These are phyloP conservation scores for Termitomyces sp. DNA, from an alignment of 768 basidiomycete genomes.

Conservation along the genomic window DNA sequence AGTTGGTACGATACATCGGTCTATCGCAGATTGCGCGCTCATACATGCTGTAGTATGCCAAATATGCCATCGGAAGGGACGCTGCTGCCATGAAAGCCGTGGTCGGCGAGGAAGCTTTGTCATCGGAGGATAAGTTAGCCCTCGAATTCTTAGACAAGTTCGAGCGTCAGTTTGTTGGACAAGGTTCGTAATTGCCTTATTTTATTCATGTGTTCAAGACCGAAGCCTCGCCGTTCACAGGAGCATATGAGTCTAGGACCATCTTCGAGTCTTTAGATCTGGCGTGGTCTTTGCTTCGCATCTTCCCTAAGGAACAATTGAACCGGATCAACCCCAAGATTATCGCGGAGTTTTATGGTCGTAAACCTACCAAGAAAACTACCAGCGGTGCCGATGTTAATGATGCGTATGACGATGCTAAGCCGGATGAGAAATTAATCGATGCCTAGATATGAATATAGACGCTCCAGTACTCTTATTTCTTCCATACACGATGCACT, in stretches of 20 bases:
- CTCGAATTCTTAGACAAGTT: conserved; percentile 98
- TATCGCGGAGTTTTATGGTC: conserved; percentile 87
- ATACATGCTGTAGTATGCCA: conserved; percentile 68
- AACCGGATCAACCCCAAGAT: conserved; percentile 98
- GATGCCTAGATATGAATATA: conserved; percentile 46
- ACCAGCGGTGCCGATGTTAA: conserved; percentile 45
- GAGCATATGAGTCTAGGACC: conserved; percentile 90
- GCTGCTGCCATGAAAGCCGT: conserved; percentile 99
- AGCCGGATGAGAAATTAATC: conserved; percentile 52
- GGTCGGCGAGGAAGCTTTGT: conserved; percentile 96
- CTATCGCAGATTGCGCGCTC: neutral
- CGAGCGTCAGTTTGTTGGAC: conserved; percentile 95
- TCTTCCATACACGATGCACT: conserved; percentile 9
- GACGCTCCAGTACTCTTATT: conserved; percentile 9
- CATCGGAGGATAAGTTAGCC: conserved; percentile 92
- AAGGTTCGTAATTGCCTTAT: conserved; percentile 53
- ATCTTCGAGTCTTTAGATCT: conserved; percentile 97
- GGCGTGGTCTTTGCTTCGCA: conserved; percentile 93
- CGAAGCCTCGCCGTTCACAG: conserved; percentile 34
- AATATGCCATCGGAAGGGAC: conserved; percentile 97
- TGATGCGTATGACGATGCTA: conserved; percentile 39
- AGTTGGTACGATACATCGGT: conserved; percentile 61
- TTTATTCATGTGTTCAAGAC: conserved; percentile 3
- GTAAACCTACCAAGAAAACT: conserved; percentile 70
- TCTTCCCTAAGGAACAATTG: conserved; percentile 98